Evolutionary conservation across 2,329 filamentous ascomycete genomes (phyloP), one percentile per base, ranked within the genome.

Genomic region (Claviceps maximensis): DNA sequence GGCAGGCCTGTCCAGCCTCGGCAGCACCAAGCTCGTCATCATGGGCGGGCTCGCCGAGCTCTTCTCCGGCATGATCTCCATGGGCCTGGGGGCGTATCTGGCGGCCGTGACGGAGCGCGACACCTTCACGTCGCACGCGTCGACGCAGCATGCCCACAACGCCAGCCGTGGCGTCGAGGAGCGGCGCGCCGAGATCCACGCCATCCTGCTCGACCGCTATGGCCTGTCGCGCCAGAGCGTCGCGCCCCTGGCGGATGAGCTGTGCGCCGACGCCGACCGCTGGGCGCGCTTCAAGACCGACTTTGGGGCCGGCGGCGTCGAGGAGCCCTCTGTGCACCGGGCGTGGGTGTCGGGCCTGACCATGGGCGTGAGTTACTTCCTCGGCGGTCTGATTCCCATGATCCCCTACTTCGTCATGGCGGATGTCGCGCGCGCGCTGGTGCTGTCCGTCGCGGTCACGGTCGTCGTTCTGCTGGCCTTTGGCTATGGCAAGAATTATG

Each of bases 41-140:
- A 80, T 85, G 57, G 86, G 83, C 50, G 86, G 86, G 7, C 71
- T 87, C 31, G 86, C 86, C 4, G 86, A 89, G 70, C 75, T 89
- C 49, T 84, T 87, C 63, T 83, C 83, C 0, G 86, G 86, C 19
- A 81, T 83, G 58, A 87, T 89, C 58, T 84, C 79, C 52, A 89
- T 89, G 86, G 86, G 86, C 1, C 72, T 89, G 6, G 84, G 86
- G 25, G 85, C 82, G 7, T 89, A 86, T 63, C 73, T 89, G 1
- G 84, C 83, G 9, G 83, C 82, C 29, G 71, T 74, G 44, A 80
- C 78, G 0, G 79, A 83, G 61, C 65, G 66, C 17, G 71, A 74
- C 57, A 71, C 72, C 57, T 78, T 76, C 63, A 68, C 72, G 51
- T 72, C 73, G 17, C 74, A 77, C 58, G 70, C 74, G 56, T 63